phyloP scores from a whole-genome alignment of 768 basidiomycete genomes.

The Hericium erinaceus region DNA sequence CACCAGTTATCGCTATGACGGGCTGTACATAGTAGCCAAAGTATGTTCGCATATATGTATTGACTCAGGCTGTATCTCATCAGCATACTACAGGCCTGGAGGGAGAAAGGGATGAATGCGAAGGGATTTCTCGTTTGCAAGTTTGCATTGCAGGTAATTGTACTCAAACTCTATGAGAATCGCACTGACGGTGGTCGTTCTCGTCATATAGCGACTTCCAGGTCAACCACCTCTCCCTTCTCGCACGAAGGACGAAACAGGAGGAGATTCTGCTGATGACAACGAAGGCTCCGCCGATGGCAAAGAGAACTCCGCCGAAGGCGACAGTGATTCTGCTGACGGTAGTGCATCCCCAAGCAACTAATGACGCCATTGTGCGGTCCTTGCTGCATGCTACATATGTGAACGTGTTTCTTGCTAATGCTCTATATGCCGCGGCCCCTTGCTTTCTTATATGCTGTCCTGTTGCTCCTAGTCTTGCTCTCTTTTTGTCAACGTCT shows the following conservation, averaged over 20 bases:
- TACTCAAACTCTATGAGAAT: not conserved
- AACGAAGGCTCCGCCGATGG: constrained; percentile 11
- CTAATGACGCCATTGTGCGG: not conserved
- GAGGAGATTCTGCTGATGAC: constrained; percentile 12
- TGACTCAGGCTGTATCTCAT: not conserved
- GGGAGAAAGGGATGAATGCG: constrained; percentile 58
- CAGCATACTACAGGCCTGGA: constrained; percentile 48
- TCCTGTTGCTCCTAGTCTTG: too few relatives aligned
- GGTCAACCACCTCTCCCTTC: constrained; percentile 44
- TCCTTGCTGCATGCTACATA: too few relatives aligned
- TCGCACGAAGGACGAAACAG: constrained; percentile 18
- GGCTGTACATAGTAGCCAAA: constrained; percentile 73
- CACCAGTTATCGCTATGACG: constrained; percentile 80
- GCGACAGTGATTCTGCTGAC: not conserved
- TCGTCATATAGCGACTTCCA: constrained; percentile 37
- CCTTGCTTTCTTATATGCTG: too few relatives aligned
- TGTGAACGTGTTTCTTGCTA: too few relatives aligned
- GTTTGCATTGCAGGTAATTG: constrained; percentile 64
- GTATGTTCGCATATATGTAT: constrained; percentile 23
- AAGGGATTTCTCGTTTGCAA: constrained; percentile 77
- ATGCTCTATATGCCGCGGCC: too few relatives aligned
- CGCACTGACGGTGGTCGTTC: not conserved
- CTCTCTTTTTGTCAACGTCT: too few relatives aligned
- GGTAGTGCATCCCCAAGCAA: not conserved
- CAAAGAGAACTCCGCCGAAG: not conserved